These are phyloP conservation scores for Blepharisma japonicum DNA, from an alignment of 73 alveolate species.

Conservation along the genomic window DNA sequence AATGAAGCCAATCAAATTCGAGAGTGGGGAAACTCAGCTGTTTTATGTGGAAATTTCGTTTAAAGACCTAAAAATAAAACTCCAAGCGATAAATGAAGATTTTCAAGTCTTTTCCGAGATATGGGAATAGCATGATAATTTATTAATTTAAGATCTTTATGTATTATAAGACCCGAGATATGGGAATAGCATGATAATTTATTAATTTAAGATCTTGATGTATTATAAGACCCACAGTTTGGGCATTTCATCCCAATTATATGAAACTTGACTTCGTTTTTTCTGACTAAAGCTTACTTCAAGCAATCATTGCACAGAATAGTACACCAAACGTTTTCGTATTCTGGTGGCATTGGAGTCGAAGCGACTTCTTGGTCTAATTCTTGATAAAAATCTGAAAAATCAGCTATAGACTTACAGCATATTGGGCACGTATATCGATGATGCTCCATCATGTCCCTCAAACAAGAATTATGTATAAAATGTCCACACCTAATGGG, in stretches of 20 bases:
- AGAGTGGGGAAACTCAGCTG: neutral
- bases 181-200: no score
- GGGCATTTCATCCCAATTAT: slow-evolving; percentile 21
- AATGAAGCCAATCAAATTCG: neutral
- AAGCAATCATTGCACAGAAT: slow-evolving; percentile 31
- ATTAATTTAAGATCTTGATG: neutral
- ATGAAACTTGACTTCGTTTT: slow-evolving; percentile 22
- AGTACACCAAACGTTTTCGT: neutral
- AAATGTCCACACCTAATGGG: slow-evolving; percentile 66
- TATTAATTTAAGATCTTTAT: no score
- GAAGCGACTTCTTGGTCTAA: slow-evolving; percentile 9
- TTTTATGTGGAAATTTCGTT: neutral
- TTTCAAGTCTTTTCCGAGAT: neutral
- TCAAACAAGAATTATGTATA: slow-evolving; percentile 59
- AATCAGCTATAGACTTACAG: slow-evolving; percentile 30
- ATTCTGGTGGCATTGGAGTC: slow-evolving; percentile 33
- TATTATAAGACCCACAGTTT: slow-evolving; percentile 18
- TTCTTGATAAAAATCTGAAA: neutral
- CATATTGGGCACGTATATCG: slow-evolving; percentile 47
- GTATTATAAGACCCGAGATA: no score
- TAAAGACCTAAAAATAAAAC: neutral
- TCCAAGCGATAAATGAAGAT: neutral
- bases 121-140: neutral
- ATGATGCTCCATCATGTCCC: slow-evolving; percentile 1
- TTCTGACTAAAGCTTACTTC: no score